Base-by-base conservation (phyloP, 176 grass and related monocot species). In the Oryza brachyantha region DNA sequence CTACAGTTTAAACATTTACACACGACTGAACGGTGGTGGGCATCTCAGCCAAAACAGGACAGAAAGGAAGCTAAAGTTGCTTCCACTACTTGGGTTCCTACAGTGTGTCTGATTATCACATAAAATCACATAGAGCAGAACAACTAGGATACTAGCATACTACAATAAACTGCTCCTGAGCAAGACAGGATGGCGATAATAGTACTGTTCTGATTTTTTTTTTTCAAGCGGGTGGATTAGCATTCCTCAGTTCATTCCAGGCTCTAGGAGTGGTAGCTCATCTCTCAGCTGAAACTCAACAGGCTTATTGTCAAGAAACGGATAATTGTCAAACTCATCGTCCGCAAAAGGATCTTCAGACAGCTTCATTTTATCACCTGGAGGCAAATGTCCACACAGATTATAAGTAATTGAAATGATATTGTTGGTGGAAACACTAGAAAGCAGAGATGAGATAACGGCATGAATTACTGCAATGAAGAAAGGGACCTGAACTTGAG, bases 231-330 rank as follows among this genome's bases (percentile, higher is more conserved):
- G 48, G n/a, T 61, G 79, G 21, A 46, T 6, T 52, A 8, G 17
- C 46, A 34, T 24, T 67, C 61, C 54, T 74, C 69, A 88, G 35
- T 84, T 68, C 61, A 79, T 28, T 64, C 75, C 62, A 24, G 48
- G 13, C 31, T 60, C 68, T 24, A 37, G 19, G 14, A 32, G 34
- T 22, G 2, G n/a, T 10, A 12, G n/a, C 74, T 88, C 79, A 2
- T 83, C 83, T 43, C 71, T 86, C 45, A 92, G 69, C 63, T 76
- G 62, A 79, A 92, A 82, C 31, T 77, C 66, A 38, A 89, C 35
- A 62, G 34, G 80, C 26, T 40, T 85, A 29, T 71, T 58, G 12
- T 92, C 80, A 39, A 89, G 71, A 76, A 70, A 70, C 32, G 39
- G 71, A 64, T 68, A 83, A 26, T 63, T 3, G 34, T 86, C 80